Evolutionary conservation across 2,329 filamentous ascomycete species (phyloP).

Genomic region (Exophiala calicioides): DNA sequence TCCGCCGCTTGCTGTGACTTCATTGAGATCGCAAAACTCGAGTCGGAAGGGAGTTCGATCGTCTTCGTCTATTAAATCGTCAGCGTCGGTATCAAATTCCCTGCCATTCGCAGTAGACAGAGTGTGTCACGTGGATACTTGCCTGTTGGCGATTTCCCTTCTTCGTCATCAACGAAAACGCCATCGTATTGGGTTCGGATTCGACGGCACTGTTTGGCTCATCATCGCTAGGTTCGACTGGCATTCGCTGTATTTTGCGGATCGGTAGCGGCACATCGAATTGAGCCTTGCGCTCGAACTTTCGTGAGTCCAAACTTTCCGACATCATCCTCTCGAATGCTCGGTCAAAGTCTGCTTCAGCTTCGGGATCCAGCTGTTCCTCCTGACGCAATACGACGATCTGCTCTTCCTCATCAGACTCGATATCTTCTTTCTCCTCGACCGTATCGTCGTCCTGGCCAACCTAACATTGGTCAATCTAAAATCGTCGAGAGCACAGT

Average conservation of each 20-base stretch:
- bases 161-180: slow-evolving; percentile 94
- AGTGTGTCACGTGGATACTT: slow-evolving; percentile 28
- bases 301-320: slow-evolving; percentile 91
- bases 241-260: slow-evolving; percentile 66
- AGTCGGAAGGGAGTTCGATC: slow-evolving; percentile 82
- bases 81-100: no score
- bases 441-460: slow-evolving; percentile 40
- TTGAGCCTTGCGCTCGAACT: slow-evolving; percentile 89
- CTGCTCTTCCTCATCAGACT: slow-evolving; percentile 75
- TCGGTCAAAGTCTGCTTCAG: slow-evolving; percentile 94
- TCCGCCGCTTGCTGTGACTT: slow-evolving; percentile 93
- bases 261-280: slow-evolving; percentile 99
- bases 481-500: not conserved
- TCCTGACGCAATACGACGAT: slow-evolving; percentile 91
- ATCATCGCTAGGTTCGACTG: slow-evolving; percentile 42
- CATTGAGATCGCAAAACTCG: slow-evolving; percentile 93
- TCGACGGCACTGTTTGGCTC: slow-evolving; percentile 29
- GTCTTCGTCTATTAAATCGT: slow-evolving; percentile 70
- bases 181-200: slow-evolving; percentile 68
- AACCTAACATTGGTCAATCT: slow-evolving; percentile 36
- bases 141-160: slow-evolving; percentile 94
- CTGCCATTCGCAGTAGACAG: not conserved
- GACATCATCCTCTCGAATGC: slow-evolving; percentile 99
- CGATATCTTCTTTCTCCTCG: slow-evolving; percentile 44
- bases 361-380: slow-evolving; percentile 87